phyloP scores from a whole-genome alignment of 441 rosid genomes.

The Biscutella laevigata region DNA sequence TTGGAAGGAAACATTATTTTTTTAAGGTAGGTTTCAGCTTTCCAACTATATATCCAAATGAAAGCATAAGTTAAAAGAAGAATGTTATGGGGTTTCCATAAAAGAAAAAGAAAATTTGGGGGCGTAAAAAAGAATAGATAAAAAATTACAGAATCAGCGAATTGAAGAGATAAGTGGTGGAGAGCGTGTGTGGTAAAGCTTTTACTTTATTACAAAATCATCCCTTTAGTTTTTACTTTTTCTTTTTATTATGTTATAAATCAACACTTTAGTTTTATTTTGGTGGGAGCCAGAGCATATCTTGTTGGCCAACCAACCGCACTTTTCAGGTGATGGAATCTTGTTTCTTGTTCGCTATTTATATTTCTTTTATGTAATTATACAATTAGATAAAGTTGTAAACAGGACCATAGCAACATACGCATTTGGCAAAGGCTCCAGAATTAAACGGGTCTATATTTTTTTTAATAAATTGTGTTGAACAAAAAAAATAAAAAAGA shows the following conservation, averaged over 20 bases:
- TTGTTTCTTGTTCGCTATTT: too few species aligned
- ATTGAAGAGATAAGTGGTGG: constrained; percentile 15
- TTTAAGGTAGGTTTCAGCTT: not conserved
- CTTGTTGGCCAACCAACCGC: constrained; percentile 24
- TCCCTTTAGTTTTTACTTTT: not conserved
- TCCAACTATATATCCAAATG: not conserved
- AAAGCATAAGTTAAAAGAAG: constrained; percentile 1
- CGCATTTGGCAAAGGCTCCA: too few species aligned
- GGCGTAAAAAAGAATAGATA: not conserved
- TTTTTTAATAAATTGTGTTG: too few species aligned
- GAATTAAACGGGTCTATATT: too few species aligned
- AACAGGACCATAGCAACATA: too few species aligned
- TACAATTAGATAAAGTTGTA: too few species aligned
- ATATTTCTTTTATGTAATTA: too few species aligned
- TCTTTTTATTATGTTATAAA: not conserved
- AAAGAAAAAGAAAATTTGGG: constrained; percentile 18
- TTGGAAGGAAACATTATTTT: constrained; percentile 1
- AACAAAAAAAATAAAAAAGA: too few species aligned
- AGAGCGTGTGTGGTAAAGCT: not conserved
- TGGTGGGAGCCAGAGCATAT: constrained; percentile 25
- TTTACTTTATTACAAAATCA: constrained; percentile 21
- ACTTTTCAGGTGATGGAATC: constrained; percentile 23
- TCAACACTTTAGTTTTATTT: not conserved
- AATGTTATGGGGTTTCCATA: constrained; percentile 11
- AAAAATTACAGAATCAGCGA: constrained; percentile 12